These are phyloP conservation scores for Fagopyrum tataricum DNA, from an alignment of 148 eudicot genomes.

Conservation along the genomic window DNA sequence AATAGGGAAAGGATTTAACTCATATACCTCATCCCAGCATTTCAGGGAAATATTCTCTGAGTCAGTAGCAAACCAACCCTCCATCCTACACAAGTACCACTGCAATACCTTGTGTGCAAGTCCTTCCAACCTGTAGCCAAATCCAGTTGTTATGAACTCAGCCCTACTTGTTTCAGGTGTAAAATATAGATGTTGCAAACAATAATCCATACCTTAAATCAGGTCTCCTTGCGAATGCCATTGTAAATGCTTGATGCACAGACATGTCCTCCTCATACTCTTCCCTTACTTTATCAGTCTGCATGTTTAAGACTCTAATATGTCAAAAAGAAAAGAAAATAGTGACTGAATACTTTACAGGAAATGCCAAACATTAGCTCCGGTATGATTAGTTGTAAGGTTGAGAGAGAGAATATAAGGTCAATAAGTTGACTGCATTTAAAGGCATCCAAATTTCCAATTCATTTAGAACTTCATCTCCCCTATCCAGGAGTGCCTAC, in stretches of 20 bases:
- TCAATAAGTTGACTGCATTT: neutral
- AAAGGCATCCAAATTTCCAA: neutral
- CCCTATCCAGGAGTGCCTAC: neutral
- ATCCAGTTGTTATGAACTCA: constrained; percentile 6
- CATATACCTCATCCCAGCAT: constrained; percentile 80
- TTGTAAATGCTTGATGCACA: constrained; percentile 57
- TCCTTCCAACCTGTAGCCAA: constrained; percentile 74
- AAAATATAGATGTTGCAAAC: neutral
- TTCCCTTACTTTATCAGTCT: constrained; percentile 66
- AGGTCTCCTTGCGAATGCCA: constrained; percentile 70
- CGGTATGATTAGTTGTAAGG: neutral
- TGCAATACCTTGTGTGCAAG: constrained; percentile 89
- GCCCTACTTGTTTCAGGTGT: neutral
- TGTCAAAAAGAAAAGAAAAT: constrained; percentile 1
- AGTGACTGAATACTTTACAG: neutral
- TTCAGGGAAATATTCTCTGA: constrained; percentile 90
- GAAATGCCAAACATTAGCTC: neutral
- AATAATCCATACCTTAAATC: constrained; percentile 13
- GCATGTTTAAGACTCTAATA: constrained; percentile 13
- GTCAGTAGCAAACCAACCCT: constrained; percentile 99
- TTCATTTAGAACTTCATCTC: neutral
- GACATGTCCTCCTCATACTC: constrained; percentile 75
- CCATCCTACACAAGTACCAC: constrained; percentile 99
- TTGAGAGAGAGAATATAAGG: neutral
- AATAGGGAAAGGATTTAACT: neutral